Evolutionary conservation across 2,329 filamentous ascomycete species (phyloP), one percentile per base, ranked within the genome.

Genomic region (Pseudocercospora eumusae): DNA sequence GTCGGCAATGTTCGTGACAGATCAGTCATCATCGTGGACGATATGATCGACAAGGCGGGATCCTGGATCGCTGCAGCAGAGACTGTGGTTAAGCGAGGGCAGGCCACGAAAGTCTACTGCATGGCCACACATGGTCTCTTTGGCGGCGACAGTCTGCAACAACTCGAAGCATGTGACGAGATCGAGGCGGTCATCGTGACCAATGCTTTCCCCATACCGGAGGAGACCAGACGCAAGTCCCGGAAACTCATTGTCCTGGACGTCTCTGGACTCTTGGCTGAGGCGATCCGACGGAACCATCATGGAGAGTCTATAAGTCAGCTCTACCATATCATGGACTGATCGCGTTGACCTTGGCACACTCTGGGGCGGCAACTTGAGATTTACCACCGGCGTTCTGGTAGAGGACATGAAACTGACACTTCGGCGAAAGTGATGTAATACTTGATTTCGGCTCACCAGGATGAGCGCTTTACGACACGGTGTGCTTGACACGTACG

Each of bases 41-140:
- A 99, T 75, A 98, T 99, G 90, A 97, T 99, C 73, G 95, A 99
- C 79, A 97, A 96, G 80, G 88, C 92, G 9, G 91, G 90, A 13
- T 96, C 92, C 6, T 99, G 95, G 95, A 96, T 99, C 69, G 93
- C 93, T 5, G 95, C 95, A 6, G 95, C 95, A 11, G 95, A 99
- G 81, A 96, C 93, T 0, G 93, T 96, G 1, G 91, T 96, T 57
- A 98, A 98, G 82, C 87, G 90, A 66, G 96, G 95, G 67, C 86
- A 87, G 49, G 95, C 95, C 1, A 96, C 91, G 70, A 95, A 90
- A 77, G 95, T 99, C 36, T 98, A 96, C 78, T 96, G 92, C 82
- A 96, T 99, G 80, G 95, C 93, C 7, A 98, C 95, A 0, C 95
- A 99, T 73, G 95, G 93, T 44, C 85, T 99, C 36, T 98, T 99